phyloP scores from a whole-genome alignment of 495 filamentous ascomycete species.

The Xylaria castorea region DNA sequence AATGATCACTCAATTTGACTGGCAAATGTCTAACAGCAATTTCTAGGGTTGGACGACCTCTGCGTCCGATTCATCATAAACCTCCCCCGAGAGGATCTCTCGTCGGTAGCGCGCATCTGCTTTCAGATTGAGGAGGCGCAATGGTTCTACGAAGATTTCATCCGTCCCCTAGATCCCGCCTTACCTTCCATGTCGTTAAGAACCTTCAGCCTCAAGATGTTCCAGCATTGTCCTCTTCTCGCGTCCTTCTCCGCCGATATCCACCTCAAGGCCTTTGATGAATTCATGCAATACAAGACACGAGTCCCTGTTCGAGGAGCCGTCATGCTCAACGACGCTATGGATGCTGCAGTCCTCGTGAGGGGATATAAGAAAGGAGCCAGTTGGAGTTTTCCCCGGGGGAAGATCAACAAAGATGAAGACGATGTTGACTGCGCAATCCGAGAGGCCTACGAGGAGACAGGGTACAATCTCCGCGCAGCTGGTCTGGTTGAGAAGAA shows the following conservation, averaged over 20 bases:
- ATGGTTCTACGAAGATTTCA: conserved; percentile 99
- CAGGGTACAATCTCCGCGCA: conserved; percentile 79
- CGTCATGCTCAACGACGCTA: conserved; percentile 86
- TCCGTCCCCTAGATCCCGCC: conserved; percentile 84
- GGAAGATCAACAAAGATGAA: conserved; percentile 98
- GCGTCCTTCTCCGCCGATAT: conserved; percentile 77
- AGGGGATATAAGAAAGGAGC: conserved; percentile 97
- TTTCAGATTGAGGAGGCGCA: conserved; percentile 99
- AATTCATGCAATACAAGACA: conserved; percentile 92
- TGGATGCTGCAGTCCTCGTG: conserved; percentile 91
- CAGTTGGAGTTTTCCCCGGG: conserved; percentile 94
- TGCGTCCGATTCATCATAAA: conserved; percentile 97
- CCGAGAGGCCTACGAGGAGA: conserved; percentile 94
- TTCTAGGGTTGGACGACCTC: conserved; percentile 89
- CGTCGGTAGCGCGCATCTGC: conserved; percentile 89
- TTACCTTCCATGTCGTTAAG: conserved; percentile 85
- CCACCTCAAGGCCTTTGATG: conserved; percentile 80
- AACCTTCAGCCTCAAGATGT: conserved; percentile 84
- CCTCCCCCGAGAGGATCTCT: conserved; percentile 86
- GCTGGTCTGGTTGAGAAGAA: conserved; percentile 75
- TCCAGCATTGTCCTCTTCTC: conserved; percentile 89
- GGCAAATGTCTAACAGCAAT: conserved; percentile 34
- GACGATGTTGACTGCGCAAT: conserved; percentile 90
- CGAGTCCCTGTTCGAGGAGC: conserved; percentile 92
- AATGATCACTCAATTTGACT: background rate